phyloP scores from a whole-genome alignment of 2,329 filamentous ascomycete species.

The Fusarium sambucinum region DNA sequence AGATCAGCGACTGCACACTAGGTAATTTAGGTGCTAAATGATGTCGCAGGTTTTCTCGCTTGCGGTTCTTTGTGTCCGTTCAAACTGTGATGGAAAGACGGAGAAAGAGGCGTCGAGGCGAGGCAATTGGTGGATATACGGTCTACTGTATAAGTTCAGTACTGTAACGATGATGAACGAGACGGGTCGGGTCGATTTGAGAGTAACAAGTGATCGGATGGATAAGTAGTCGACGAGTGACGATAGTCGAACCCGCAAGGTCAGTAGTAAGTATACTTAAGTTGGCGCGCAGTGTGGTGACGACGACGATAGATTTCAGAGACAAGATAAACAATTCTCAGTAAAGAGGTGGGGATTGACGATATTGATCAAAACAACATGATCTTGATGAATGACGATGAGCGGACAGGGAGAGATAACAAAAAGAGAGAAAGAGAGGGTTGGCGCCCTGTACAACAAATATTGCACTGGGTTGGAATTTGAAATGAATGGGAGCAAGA shows the following conservation, averaged over 20 bases:
- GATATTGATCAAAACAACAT: constrained; percentile 7
- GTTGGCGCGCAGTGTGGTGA: background rate
- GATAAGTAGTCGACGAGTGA: constrained; percentile 2
- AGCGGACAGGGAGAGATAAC: background rate
- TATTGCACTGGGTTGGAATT: constrained; percentile 13
- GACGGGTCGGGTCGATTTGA: constrained; percentile 9
- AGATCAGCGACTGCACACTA: constrained; percentile 33
- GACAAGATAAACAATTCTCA: background rate
- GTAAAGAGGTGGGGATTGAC: background rate
- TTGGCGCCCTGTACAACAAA: constrained; percentile 20
- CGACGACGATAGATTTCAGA: background rate
- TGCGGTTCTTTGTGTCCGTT: constrained; percentile 21
- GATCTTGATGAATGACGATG: background rate
- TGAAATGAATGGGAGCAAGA: constrained; percentile 35
- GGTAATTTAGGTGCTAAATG: constrained; percentile 12
- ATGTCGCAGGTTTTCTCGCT: constrained; percentile 19
- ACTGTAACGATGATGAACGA: constrained; percentile 2
- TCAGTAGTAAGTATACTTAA: background rate
- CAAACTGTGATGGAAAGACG: constrained; percentile 9
- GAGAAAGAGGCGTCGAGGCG: constrained; percentile 16
- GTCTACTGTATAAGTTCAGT: constrained; percentile 29
- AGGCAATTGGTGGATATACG: constrained; percentile 33
- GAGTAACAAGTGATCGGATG: constrained; percentile 16
- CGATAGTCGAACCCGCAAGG: constrained; percentile 3
- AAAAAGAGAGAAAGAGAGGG: constrained; percentile 3